Evolutionary conservation across 139 green algal genomes (phyloP), one percentile per base, ranked within the genome.

Genomic region (Tetraselmis striata): DNA sequence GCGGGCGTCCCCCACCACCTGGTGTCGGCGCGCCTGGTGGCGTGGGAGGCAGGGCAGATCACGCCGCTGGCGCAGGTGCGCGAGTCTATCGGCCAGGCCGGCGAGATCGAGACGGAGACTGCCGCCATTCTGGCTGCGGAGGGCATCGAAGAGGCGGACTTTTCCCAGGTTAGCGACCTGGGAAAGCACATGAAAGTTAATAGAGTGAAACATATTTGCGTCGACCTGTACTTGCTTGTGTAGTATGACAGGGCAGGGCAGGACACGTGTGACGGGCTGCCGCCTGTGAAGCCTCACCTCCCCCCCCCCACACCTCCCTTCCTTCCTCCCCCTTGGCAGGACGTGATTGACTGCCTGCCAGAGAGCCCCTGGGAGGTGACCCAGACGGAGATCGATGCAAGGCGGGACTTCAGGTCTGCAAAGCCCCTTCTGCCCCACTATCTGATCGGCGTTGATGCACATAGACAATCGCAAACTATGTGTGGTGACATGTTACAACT

Each of bases 311-410:
- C n/a, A n/a, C n/a, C n/a, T n/a, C n/a, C n/a, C n/a, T n/a, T n/a
- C n/a, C n/a, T n/a, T n/a, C n/a, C n/a, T 45, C 45, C 23, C 26
- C 90, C 88, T 78, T 82, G n/a, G 23, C 30, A 78, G 1, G 85
- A 90, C 28, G 94, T 94, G 59, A 81, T 98, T 75, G 92, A 87
- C 26, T 97, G 93, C 85, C 87, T 99, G 79, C 96, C 96, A 0
- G 31, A 78, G n/a, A 88, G 83, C 25, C 92, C 91, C 0, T 98
- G 95, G 96, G 67, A 28, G 79, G 90, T 98, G 28, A 76, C 84
- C 1, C 29, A 86, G 1, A 86, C 91, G 58, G 94, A 98, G 25
- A 29, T 93, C 22, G 67, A 32, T 2, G 26, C 31, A 2, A 82
- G 96, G 2, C 84, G 85, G 25, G 96, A 99, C 89, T 90, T 99